phyloP scores from a whole-genome alignment of 139 green algal genomes.

The Chlamydomonas applanata region DNA sequence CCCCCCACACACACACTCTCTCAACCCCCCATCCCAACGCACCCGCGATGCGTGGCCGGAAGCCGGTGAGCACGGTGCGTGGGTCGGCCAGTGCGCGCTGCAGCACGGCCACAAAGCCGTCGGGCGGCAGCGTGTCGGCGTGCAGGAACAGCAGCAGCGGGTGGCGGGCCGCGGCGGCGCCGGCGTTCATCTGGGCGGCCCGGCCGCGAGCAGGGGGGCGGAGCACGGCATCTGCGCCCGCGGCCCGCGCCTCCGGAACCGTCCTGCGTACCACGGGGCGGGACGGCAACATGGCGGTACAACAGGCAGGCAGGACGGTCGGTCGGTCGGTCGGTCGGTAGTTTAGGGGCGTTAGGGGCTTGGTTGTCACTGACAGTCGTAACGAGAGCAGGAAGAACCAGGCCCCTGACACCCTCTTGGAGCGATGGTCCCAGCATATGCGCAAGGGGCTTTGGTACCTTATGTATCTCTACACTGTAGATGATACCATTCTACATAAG shows the following conservation, averaged over 20 bases:
- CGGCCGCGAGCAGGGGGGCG: constrained; percentile 38
- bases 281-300: no score
- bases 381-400: no score
- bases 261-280: constrained; percentile 34
- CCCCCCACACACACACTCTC: neutral
- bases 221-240: constrained; percentile 14
- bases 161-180: constrained; percentile 40
- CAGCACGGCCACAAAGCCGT: constrained; percentile 40
- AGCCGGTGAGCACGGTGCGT: constrained; percentile 54
- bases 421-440: no score
- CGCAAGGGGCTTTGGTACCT: neutral
- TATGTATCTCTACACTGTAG: no score
- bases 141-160: constrained; percentile 59
- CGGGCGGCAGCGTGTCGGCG: constrained; percentile 48
- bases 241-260: constrained; percentile 20
- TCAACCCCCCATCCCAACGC: neutral
- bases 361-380: no score
- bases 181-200: constrained; percentile 78
- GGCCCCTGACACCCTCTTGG: no score
- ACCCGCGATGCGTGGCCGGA: constrained; percentile 47
- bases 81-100: constrained; percentile 24
- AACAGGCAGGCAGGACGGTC: neutral
- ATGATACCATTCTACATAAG: no score
- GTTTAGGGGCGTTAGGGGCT: no score
- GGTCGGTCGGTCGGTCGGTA: no score